These are phyloP conservation scores for Pestalotiopsis sp. DNA, from an alignment of 2,329 filamentous ascomycete genomes.

Conservation along the genomic window DNA sequence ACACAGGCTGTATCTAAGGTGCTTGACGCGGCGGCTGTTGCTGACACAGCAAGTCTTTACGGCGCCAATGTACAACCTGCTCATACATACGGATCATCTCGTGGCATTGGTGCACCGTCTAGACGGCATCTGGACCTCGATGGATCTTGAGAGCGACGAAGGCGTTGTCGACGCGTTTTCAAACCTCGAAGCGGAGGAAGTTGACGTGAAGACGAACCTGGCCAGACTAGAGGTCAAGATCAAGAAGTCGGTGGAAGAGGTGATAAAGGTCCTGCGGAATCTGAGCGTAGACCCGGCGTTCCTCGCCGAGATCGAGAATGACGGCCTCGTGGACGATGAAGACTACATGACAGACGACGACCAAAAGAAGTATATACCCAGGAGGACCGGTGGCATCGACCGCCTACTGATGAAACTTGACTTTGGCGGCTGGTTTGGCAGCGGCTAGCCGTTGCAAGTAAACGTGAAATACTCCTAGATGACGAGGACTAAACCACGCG, in stretches of 20 bases:
- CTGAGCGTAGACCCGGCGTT: slow-evolving; percentile 49
- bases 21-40: slow-evolving; percentile 68
- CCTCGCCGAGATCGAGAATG: slow-evolving; percentile 45
- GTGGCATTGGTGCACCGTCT: slow-evolving; percentile 77
- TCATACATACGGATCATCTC: slow-evolving; percentile 79
- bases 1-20: slow-evolving; percentile 75
- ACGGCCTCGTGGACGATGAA: slow-evolving; percentile 26
- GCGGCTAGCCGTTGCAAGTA: slow-evolving; percentile 23
- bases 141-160: slow-evolving; percentile 81
- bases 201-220: slow-evolving; percentile 67
- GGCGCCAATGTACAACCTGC: slow-evolving; percentile 64
- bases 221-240: slow-evolving; percentile 65
- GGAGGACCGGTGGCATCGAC: slow-evolving; percentile 79
- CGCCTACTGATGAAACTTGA: slow-evolving; percentile 90
- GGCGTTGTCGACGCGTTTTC: slow-evolving; percentile 78
- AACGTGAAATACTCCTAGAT: background rate
- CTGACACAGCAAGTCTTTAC: slow-evolving; percentile 68
- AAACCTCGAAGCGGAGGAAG: slow-evolving; percentile 73
- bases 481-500: background rate
- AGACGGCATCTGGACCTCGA: slow-evolving; percentile 73
- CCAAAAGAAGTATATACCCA: slow-evolving; percentile 65
- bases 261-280: slow-evolving; percentile 58
- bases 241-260: slow-evolving; percentile 67
- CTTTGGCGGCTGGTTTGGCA: slow-evolving; percentile 60
- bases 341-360: slow-evolving; percentile 21